phyloP scores from a whole-genome alignment of 768 basidiomycete genomes.

The Coprinopsis cinerea region DNA sequence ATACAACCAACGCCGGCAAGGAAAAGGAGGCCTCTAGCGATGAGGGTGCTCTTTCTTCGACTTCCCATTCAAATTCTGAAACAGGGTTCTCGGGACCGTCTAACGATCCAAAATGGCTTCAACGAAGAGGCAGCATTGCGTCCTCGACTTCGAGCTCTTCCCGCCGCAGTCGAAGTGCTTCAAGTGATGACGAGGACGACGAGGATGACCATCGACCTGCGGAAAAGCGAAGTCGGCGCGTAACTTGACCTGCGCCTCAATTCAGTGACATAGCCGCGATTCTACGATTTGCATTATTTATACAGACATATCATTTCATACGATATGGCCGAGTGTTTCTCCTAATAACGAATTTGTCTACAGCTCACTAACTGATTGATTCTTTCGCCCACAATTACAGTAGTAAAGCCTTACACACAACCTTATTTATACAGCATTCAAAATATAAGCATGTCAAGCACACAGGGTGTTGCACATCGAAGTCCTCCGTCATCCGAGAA shows the following conservation, averaged over 20 bases:
- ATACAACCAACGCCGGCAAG: slow-evolving; percentile 29
- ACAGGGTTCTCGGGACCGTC: background rate
- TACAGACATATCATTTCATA: no score
- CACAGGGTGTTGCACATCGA: no score
- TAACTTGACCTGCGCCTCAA: background rate
- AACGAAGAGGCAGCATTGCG: slow-evolving; percentile 32
- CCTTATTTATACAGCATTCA: no score
- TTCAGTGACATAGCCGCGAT: background rate
- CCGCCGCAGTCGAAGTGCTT: slow-evolving; percentile 32
- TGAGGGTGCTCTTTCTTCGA: slow-evolving; percentile 28
- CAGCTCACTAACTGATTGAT: no score
- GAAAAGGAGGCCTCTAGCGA: slow-evolving; percentile 38
- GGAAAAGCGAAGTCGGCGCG: slow-evolving; percentile 27
- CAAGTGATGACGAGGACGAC: slow-evolving; percentile 29
- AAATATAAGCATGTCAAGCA: no score
- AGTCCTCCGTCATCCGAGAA: no score
- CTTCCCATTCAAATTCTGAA: background rate
- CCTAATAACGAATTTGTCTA: no score
- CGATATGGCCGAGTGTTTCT: no score
- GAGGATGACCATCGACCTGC: slow-evolving; percentile 18
- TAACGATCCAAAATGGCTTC: slow-evolving; percentile 19
- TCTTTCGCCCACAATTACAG: no score
- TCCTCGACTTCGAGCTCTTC: slow-evolving; percentile 38
- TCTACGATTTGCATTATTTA: background rate
- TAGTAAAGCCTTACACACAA: no score